Evolutionary conservation across 371 early-diverging fungal genomes (phyloP), one percentile per base, ranked within the genome.

Genomic region (Mortierella sp.): DNA sequence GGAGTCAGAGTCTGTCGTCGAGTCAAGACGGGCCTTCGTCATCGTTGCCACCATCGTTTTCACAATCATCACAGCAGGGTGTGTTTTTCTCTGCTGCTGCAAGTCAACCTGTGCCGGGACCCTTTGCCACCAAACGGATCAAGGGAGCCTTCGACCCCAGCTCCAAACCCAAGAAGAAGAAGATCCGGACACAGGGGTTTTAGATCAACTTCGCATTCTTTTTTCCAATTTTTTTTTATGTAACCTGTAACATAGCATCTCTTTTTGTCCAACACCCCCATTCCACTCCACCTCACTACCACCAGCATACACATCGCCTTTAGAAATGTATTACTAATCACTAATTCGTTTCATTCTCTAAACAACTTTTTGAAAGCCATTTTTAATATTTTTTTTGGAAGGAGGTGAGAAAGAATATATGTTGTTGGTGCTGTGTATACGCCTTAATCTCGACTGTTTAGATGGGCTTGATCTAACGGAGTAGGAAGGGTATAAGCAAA

Each of bases 71-170:
- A 31, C 63, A 11, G 38, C 38, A 68, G 21, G 42, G 38, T 24
- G 16, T 75, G 60, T 78, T 74, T 6, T 34, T 63, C 1, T 34
- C 34, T 63, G 63, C 31, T 73, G 74, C 82, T 3, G 85, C 85
- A n/a, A 85, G 85, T 63, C 82, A 81, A 28, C 85, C 85, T 8
- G 78, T 84, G 0, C 81, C 71, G 19, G 84, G 84, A 11, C 14
- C 76, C 0, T 84, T 84, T 70, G 84, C 79, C 16, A 76, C 73
- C 19, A 45, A 74, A 38, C 75, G 48, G 73, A 26, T 57, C 54
- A 42, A 68, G 44, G 42, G 38, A 21, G 42, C 24, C 42, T 38
- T 38, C 42, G 42, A 38, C 42, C 42, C 68, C 3, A 21, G 10
- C 21, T 6, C 58, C 52, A 83, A 77, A 68, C 55, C 80, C 45